Evolutionary conservation across 371 early-diverging fungal species (phyloP), one percentile per base, ranked within the genome.

Genomic region (Mucor racemosus): DNA sequence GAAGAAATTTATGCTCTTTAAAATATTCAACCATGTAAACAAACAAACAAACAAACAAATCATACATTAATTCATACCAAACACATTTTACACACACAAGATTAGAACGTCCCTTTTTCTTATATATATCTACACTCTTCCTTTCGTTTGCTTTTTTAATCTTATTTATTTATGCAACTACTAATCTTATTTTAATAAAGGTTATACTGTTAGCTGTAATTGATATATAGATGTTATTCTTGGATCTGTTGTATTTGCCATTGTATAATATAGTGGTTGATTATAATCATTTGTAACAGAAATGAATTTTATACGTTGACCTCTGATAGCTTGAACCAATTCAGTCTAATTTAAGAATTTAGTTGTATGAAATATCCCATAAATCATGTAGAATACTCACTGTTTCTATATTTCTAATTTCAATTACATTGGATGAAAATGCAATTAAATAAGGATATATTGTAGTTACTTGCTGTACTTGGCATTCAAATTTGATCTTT

Each of bases 361-460:
- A 26, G 26, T 26, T 26, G 7, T 48, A n/a, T 36, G 4, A 36
- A 6, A 26, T 34, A 46, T 3, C 17, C 35, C 13, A 19, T 54
- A 40, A 17, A 53, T 15, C n/a, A n/a, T 17, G 17, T 44, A 17
- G 5, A n/a, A 26, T 35, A 56, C 56, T 78, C 74, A 79, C 82
- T 13, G 76, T 77, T 68, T 73, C 72, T 35, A 76, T 54, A 55
- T 79, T 65, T 58, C 75, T 63, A 5, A 82, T 66, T 55, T 82
- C 82, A 21, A 82, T 76, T 10, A 79, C 62, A 6, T 63, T 60
- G 8, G 68, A 57, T 8, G 74, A 73, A 61, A 82, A 76, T 0
- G 68, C 78, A 34, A 82, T 57, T 14, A 82, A 40, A 39, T 76
- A 82, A 10, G 79, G 82, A 35, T 72, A 72, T 0, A 68, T 31